These are phyloP conservation scores for Amaranthus cruentus DNA, from an alignment of 148 eudicot genomes.

Conservation along the genomic window DNA sequence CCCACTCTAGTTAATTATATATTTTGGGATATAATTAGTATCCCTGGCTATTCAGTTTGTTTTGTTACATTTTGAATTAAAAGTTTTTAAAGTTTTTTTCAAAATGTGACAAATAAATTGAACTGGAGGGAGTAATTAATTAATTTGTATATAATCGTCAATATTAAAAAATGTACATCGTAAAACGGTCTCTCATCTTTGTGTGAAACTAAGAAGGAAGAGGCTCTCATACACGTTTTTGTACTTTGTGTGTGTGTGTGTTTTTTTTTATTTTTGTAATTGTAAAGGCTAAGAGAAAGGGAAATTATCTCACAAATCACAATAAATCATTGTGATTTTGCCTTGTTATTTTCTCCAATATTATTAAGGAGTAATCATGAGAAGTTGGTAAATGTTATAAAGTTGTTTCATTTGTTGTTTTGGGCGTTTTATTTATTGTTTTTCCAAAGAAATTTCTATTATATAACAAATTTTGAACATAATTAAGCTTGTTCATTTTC, in stretches of 20 bases:
- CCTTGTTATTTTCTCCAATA: neutral
- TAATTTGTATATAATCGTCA: no score
- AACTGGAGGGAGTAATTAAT: no score
- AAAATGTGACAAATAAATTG: no score
- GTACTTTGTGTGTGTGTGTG: neutral
- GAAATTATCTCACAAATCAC: conserved; percentile 13
- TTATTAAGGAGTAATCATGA: no score
- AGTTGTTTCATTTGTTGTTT: no score
- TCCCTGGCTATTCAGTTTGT: neutral
- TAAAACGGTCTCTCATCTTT: conserved; percentile 69
- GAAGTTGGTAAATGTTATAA: no score
- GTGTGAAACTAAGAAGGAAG: conserved; percentile 57
- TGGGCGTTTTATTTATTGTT: no score
- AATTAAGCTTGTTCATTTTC: no score
- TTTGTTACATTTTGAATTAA: conserved; percentile 1
- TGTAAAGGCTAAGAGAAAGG: conserved; percentile 6
- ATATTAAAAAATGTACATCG: conserved; percentile 4
- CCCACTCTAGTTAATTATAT: conserved; percentile 26
- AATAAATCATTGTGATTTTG: conserved; percentile 16
- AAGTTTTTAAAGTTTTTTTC: neutral
- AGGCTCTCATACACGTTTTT: conserved; percentile 28
- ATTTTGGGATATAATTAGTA: neutral
- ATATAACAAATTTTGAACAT: no score
- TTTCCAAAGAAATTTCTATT: no score
- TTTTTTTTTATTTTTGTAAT: neutral